A percentile compares a stretch with the other conserved stretches of the same genome.
phyloP scores from a whole-genome alignment of 495 filamentous ascomycete species.

The Xylaria flabelliformis region DNA sequence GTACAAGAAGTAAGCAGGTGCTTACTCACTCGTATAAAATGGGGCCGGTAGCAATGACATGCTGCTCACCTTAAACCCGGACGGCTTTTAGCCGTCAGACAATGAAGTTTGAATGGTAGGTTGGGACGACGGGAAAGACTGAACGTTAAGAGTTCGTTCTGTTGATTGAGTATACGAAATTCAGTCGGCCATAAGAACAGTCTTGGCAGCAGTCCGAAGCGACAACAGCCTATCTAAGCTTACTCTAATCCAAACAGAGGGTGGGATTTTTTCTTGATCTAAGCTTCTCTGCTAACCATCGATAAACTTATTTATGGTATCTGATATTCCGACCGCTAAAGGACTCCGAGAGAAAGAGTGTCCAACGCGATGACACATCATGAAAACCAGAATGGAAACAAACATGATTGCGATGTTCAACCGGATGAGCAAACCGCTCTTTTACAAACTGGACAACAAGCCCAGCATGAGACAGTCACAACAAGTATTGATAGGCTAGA shows the following conservation, averaged over 20 bases:
- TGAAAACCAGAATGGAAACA: not conserved
- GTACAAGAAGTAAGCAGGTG: not conserved
- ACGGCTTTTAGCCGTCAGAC: not conserved
- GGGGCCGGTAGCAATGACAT: not conserved
- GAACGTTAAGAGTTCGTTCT: not conserved
- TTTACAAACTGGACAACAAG: not conserved
- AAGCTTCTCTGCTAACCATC: not conserved
- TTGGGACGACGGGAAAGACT: not conserved
- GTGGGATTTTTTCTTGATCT: not conserved
- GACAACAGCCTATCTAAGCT: not conserved
- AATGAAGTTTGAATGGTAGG: not conserved
- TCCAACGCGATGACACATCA: not conserved
- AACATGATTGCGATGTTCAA: not conserved
- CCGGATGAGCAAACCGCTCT: constrained; percentile 19
- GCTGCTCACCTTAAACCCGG: not conserved
- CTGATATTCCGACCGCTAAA: not conserved
- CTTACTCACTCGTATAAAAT: not conserved
- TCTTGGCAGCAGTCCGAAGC: not conserved
- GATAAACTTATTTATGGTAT: not conserved
- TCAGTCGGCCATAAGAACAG: not conserved
- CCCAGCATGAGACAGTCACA: not conserved
- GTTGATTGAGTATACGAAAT: not conserved
- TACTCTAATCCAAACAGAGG: not conserved
- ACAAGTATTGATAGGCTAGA: not conserved
- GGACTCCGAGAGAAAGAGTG: not conserved